Base-by-base conservation (phyloP, 2,329 filamentous ascomycete species). In the Fusarium marasasianum region DNA sequence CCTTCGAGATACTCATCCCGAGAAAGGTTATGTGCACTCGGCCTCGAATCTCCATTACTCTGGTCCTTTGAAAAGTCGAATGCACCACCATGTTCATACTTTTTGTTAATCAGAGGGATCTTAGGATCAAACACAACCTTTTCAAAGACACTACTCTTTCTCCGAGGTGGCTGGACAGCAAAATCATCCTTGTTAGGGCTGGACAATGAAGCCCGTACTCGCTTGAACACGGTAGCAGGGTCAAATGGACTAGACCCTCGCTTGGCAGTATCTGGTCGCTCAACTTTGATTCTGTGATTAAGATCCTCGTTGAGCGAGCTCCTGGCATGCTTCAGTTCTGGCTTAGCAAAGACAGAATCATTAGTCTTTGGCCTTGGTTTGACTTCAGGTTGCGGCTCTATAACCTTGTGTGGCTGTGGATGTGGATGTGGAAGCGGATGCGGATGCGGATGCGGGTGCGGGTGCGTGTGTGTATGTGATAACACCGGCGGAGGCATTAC, bases 171-270 rank as follows among this genome's bases (percentile, higher is more conserved):
- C 77, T 71, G 63, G 64, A 71, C 43, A 64, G 45, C 68, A 66
- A 76, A 79, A 55, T 61, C 53, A 20, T 76, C 76, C 18, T 71
- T 66, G 12, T 57, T 60, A 13, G 77, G 64, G 22, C 73, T 62
- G 11, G 61, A 78, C 35, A 88, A 75, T 18, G 87, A 87, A 7
- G 88, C 87, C 38, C 84, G 82, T 15, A 91, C 85, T 45, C 87
- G 84, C 78, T 91, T 91, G 77, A 87, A 91, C 3, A 91, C 88
- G 2, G 87, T 88, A 68, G 89, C 84, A 6, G 87, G 85, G 54
- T 88, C 87, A 69, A 91, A 90, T 1, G 89, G 89, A 71, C 89
- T 91, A 4, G 85, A 82, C 20, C 87, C 84, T 66, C 89, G 82
- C 76, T 91, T 91, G 22, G 82, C 76, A 3, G 82, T 75, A 20